A percentile compares a stretch with the other conserved stretches of the same genome.
These are phyloP conservation scores for Tubosaeta brunneosetosa DNA, from an alignment of 768 basidiomycete genomes.

Conservation along the genomic window DNA sequence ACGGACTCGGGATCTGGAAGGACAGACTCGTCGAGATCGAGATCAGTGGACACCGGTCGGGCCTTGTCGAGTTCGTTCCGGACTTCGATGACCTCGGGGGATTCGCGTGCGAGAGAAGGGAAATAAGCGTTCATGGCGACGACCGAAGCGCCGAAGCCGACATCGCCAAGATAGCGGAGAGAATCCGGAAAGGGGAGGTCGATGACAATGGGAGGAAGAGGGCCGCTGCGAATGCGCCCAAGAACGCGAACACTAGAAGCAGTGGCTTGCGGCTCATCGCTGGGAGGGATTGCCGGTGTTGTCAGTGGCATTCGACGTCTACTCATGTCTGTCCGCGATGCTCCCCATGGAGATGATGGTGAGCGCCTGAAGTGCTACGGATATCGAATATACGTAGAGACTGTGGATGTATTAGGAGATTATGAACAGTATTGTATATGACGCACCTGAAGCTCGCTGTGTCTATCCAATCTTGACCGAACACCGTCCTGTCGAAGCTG, in stretches of 20 bases:
- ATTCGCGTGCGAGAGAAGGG: constrained; percentile 58
- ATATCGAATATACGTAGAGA: constrained; percentile 82
- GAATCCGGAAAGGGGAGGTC: no score
- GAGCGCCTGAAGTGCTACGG: constrained; percentile 87
- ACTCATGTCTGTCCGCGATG: constrained; percentile 85
- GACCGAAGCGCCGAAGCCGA: constrained; percentile 75
- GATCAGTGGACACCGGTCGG: constrained; percentile 18
- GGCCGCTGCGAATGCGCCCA: no score
- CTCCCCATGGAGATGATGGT: constrained; percentile 93
- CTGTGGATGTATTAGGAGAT: constrained; percentile 34
- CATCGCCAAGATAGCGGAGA: constrained; percentile 55
- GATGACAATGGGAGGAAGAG: no score
- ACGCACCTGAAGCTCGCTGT: constrained; percentile 84
- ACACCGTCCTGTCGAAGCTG: constrained; percentile 49
- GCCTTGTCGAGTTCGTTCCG: constrained; percentile 39
- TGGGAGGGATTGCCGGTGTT: constrained; percentile 25
- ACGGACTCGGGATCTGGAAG: constrained; percentile 23
- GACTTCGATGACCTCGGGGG: constrained; percentile 28
- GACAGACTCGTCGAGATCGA: constrained; percentile 5
- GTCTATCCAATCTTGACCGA: constrained; percentile 84
- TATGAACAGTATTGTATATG: background rate
- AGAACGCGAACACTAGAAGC: constrained; percentile 60
- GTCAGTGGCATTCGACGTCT: no score
- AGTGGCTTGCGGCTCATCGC: constrained; percentile 72
- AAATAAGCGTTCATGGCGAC: constrained; percentile 93